Conservation (phyloP, 352 stramenopile genomes). For the Pythium biforme region DNA sequence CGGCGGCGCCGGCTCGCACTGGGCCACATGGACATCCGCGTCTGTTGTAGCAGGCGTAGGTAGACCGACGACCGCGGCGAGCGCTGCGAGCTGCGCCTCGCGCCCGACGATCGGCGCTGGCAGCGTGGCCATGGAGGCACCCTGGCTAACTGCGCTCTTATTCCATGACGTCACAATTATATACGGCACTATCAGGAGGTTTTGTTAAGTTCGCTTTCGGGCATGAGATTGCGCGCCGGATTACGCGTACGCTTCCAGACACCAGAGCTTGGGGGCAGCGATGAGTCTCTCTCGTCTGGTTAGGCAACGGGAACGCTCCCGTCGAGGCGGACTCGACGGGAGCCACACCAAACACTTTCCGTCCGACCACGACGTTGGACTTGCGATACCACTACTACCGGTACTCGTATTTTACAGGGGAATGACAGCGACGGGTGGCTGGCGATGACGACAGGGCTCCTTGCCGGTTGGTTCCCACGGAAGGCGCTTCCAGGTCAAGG, state of each 20-base stretch:
- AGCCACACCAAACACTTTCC: background rate
- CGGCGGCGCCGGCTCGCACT: conserved; percentile 45
- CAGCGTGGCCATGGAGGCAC: background rate
- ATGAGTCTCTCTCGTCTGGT: conserved; percentile 2
- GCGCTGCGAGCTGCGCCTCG: conserved; percentile 46
- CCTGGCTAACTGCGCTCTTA: background rate
- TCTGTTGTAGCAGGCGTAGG: conserved; percentile 14
- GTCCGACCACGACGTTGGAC: no score
- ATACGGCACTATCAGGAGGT: background rate
- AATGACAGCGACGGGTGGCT: background rate
- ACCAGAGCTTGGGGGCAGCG: background rate
- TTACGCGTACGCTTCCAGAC: conserved; percentile 5
- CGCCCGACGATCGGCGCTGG: conserved; percentile 46
- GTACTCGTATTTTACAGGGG: no score
- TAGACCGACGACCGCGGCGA: conserved; percentile 47
- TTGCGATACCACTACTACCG: no score
- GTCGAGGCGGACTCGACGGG: conserved; percentile 16
- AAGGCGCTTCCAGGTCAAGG: no score
- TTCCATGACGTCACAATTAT: conserved; percentile 7
- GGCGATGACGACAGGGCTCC: background rate
- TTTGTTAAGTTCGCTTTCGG: conserved; percentile 18
- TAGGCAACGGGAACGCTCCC: background rate
- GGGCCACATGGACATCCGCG: background rate
- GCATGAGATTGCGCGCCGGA: conserved; percentile 12
- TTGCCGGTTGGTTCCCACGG: no score